phyloP scores from a whole-genome alignment of 2,329 filamentous ascomycete species.

The Colletotrichum costaricense region DNA sequence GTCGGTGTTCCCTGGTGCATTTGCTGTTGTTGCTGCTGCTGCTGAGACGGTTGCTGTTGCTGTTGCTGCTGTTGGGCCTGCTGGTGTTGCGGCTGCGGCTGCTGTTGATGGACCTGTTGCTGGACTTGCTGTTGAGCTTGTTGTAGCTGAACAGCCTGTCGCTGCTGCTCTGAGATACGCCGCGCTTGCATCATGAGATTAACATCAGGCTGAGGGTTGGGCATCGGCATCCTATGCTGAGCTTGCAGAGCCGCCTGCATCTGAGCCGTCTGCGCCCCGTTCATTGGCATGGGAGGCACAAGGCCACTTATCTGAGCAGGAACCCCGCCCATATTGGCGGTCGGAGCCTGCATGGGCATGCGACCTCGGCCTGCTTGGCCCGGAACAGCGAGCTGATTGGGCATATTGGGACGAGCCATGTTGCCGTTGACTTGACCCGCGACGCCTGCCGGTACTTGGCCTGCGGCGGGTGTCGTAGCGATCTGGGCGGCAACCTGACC shows the following conservation, averaged over 20 bases:
- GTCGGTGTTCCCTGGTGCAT: conserved; percentile 43
- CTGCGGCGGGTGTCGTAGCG: conserved; percentile 50
- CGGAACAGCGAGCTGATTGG: conserved; percentile 57
- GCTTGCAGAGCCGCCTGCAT: conserved; percentile 69
- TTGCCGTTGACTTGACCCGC: conserved; percentile 39
- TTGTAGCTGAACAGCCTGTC: conserved; percentile 62
- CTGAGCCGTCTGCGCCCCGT: conserved; percentile 75
- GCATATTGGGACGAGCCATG: conserved; percentile 54
- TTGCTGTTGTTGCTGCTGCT: conserved; percentile 47
- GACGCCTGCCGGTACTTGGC: conserved; percentile 42
- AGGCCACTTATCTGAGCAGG: conserved; percentile 63
- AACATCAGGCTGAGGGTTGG: conserved; percentile 60
- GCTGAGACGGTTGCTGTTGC: conserved; percentile 57
- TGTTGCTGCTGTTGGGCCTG: conserved; percentile 66
- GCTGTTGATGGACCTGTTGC: conserved; percentile 38
- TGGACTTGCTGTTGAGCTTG: conserved; percentile 47
- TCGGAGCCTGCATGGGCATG: conserved; percentile 65
- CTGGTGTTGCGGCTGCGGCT: conserved; percentile 40
- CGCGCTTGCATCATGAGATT: conserved; percentile 72
- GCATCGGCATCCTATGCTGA: conserved; percentile 70
- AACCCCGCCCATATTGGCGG: conserved; percentile 61
- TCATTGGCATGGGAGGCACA: conserved; percentile 68
- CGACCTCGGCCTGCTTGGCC: conserved; percentile 58
- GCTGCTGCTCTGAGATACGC: conserved; percentile 74
- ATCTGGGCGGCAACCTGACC: conserved; percentile 55